Evolutionary conservation across 306 rosid genomes (phyloP), one percentile per base, ranked within the genome.

Genomic region (Casuarina glauca): DNA sequence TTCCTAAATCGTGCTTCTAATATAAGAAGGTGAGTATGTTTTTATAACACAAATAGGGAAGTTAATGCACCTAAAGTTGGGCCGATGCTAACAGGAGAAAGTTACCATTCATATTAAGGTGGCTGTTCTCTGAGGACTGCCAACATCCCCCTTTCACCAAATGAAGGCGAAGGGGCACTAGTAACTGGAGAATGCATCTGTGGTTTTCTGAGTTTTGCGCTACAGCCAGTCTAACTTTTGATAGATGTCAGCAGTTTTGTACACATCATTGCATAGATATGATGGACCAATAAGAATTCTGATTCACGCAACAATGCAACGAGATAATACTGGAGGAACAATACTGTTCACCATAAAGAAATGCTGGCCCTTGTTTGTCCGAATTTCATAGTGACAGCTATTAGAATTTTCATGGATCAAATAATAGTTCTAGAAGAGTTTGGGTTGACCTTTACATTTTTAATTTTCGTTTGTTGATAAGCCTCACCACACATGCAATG

Each of bases 251-350:
- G 43, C 17, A 36, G 32, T 38, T 61, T 12, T 35, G 68, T 36
- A 5, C 17, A 16, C 68, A 36, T 32, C 13, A 16, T 32, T 36
- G 9, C 68, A 36, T 35, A 12, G 4, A 60, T 10, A 36, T 4
- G n/a, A 61, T 61, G 68, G 43, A n/a, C 68, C 68, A 62, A 36
- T 13, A 62, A 62, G n/a, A 62, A 10, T 60, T 60, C 66, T 32
- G 41, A 60, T 10, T 10, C n/a, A 35, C 36, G 44, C 68, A 36
- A 62, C 3, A 43, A 13, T 1, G 68, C 68, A 11, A 35, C 36
- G 68, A 62, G 43, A 35, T 15, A 38, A 12, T 62, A 62, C 36
- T 13, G 4, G 68, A 55, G 62, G 4, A 62, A 32, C 42, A 36
- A 32, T 12, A 7, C 9, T 5, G 4, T 32, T 36, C 43, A 12